Evolutionary conservation across 106 monocot species (phyloP).

Genomic region (Apostasia shenzhenica): DNA sequence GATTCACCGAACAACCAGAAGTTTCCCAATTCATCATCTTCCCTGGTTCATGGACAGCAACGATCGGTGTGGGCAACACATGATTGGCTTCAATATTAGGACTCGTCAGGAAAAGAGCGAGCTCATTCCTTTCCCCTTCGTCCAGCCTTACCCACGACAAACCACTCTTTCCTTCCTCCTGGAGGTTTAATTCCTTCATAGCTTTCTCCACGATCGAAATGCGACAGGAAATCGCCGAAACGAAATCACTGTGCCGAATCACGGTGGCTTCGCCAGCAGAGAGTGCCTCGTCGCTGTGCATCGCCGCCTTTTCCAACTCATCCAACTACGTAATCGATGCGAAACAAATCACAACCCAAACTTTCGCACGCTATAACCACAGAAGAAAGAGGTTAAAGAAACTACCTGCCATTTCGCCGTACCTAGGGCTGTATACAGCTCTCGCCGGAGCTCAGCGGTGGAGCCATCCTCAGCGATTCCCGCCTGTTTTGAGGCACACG

Average conservation of each 20-base stretch:
- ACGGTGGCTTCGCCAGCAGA: conserved; percentile 11
- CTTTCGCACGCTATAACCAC: neutral
- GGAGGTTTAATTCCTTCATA: conserved; percentile 11
- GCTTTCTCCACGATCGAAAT: conserved; percentile 19
- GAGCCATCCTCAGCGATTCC: neutral
- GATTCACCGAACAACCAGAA: conserved; percentile 19
- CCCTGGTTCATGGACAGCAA: neutral
- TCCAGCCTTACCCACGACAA: conserved; percentile 26
- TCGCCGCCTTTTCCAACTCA: conserved; percentile 22
- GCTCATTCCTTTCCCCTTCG: conserved; percentile 44
- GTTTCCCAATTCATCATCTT: conserved; percentile 5
- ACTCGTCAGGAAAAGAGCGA: conserved; percentile 32
- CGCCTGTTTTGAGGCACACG: neutral
- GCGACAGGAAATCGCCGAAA: conserved; percentile 10
- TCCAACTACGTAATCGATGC: conserved; percentile 15
- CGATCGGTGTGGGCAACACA: neutral
- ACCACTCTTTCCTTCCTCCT: neutral
- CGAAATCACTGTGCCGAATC: conserved; percentile 17
- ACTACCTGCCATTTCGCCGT: conserved; percentile 39
- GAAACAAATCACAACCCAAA: neutral
- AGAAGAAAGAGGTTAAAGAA: neutral
- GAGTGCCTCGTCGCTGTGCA: conserved; percentile 2
- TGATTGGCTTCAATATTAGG: conserved; percentile 9
- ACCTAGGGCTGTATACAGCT: conserved; percentile 21
- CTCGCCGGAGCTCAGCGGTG: conserved; percentile 4